phyloP scores from a whole-genome alignment of 2,329 filamentous ascomycete species.

The Apiospora koreana region DNA sequence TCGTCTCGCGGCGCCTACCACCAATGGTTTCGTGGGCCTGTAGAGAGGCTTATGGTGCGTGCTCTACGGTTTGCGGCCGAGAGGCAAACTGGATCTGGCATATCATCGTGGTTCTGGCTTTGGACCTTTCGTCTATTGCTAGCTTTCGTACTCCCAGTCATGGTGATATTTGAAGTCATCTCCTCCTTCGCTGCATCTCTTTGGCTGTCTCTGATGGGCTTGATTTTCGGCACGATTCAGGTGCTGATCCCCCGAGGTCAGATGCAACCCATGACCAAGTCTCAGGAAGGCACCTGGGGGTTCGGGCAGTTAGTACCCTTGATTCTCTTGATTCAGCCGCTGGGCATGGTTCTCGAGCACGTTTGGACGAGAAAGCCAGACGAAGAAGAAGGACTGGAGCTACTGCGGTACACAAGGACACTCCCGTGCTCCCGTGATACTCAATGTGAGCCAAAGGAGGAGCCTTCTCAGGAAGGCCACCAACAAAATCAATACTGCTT shows the following conservation, averaged over 20 bases:
- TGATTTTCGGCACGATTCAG: constrained; percentile 13
- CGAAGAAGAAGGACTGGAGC: neutral
- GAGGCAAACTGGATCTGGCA: neutral
- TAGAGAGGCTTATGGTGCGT: neutral
- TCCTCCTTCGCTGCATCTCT: constrained; percentile 13
- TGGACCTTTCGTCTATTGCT: constrained; percentile 9
- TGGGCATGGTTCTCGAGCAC: constrained; percentile 13
- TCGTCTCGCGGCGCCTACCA: neutral
- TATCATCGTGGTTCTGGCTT: neutral
- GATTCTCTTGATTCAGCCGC: constrained; percentile 11
- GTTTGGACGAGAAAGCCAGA: neutral
- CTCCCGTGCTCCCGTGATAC: neutral
- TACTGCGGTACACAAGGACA: neutral
- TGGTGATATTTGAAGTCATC: constrained; percentile 8
- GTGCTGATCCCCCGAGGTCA: constrained; percentile 12
- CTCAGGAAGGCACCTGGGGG: constrained; percentile 11
- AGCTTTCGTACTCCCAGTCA: neutral
- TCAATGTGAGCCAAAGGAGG: neutral
- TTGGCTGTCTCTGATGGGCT: constrained; percentile 12
- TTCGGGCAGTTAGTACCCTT: constrained; percentile 13
- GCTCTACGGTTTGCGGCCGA: neutral
- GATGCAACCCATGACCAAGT: constrained; percentile 7
- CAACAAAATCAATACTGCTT: neutral
- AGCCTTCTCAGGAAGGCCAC: neutral
- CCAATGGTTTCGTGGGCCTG: neutral